Evolutionary conservation across 495 filamentous ascomycete species (phyloP).

Genomic region (Venustampulla echinocandica): DNA sequence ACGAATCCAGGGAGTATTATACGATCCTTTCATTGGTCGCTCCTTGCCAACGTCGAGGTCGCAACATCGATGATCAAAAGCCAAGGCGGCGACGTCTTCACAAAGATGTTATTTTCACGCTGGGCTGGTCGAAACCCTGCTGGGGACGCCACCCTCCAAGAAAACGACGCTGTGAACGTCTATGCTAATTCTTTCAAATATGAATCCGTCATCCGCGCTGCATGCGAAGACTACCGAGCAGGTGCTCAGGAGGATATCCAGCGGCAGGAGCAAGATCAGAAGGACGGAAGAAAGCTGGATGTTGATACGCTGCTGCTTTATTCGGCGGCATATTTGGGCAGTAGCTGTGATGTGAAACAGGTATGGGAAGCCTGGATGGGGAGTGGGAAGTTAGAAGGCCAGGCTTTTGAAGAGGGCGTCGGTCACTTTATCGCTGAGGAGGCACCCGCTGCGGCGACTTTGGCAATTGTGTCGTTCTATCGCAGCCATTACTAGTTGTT

Average conservation of each 20-base stretch:
- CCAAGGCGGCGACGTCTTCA: conserved; percentile 33
- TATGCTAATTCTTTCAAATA: conserved; percentile 35
- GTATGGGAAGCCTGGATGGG: conserved; percentile 40
- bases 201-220: conserved; percentile 27
- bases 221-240: conserved; percentile 39
- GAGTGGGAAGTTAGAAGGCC: conserved; percentile 21
- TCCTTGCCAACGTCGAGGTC: conserved; percentile 38
- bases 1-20: conserved; percentile 20
- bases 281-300: conserved; percentile 34
- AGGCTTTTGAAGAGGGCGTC: conserved; percentile 30
- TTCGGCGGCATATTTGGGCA: conserved; percentile 34
- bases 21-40: conserved; percentile 41
- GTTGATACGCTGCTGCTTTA: conserved; percentile 35
- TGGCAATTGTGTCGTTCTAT: conserved; percentile 26
- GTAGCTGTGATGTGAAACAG: conserved; percentile 31
- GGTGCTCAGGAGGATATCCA: conserved; percentile 33
- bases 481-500: background rate
- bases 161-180: conserved; percentile 25
- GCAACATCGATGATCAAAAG: conserved; percentile 36
- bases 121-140: conserved; percentile 23
- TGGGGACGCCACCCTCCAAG: conserved; percentile 9
- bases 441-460: conserved; percentile 30
- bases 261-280: conserved; percentile 36
- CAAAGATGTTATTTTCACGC: conserved; percentile 22
- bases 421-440: conserved; percentile 48